A percentile compares a stretch with the other conserved stretches of the same genome.
These are phyloP conservation scores for Eimeria necatrix DNA, from an alignment of 169 alveolate species.

Conservation along the genomic window DNA sequence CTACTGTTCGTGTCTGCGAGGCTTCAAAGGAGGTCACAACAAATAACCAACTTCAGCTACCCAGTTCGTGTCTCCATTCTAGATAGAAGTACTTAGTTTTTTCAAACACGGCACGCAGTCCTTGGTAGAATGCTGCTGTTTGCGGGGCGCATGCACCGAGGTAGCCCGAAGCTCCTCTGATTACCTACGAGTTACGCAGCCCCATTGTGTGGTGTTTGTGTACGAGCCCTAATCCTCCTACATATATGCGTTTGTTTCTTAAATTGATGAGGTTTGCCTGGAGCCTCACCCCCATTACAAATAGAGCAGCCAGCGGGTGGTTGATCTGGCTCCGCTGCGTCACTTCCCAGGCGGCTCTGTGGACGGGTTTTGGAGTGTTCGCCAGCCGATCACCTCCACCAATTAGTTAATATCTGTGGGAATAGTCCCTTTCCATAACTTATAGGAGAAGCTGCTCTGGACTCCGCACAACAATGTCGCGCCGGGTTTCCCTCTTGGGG, in stretches of 20 bases:
- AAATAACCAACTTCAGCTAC: too few species aligned
- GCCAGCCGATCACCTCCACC: background rate
- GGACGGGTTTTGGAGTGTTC: too few species aligned
- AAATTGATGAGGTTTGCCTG: background rate
- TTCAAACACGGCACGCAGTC: too few species aligned
- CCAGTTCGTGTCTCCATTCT: too few species aligned
- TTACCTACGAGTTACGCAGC: background rate
- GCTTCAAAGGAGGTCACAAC: too few species aligned
- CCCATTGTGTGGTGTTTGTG: background rate
- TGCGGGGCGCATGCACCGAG: constrained; percentile 60
- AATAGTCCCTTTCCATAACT: background rate
- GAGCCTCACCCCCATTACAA: background rate
- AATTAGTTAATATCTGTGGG: background rate
- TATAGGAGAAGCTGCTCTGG: background rate
- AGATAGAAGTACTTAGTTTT: too few species aligned
- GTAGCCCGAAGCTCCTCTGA: background rate
- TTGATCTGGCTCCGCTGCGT: too few species aligned
- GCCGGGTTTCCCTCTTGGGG: constrained; percentile 52
- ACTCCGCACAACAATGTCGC: constrained; percentile 50
- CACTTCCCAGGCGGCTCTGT: too few species aligned
- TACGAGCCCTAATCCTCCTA: too few species aligned
- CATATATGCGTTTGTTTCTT: background rate
- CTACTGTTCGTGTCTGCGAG: too few species aligned
- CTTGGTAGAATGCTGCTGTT: background rate
- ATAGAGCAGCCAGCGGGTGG: too few species aligned